Evolutionary conservation across 805 yeast species (phyloP).

Genomic region (Candida alai): DNA sequence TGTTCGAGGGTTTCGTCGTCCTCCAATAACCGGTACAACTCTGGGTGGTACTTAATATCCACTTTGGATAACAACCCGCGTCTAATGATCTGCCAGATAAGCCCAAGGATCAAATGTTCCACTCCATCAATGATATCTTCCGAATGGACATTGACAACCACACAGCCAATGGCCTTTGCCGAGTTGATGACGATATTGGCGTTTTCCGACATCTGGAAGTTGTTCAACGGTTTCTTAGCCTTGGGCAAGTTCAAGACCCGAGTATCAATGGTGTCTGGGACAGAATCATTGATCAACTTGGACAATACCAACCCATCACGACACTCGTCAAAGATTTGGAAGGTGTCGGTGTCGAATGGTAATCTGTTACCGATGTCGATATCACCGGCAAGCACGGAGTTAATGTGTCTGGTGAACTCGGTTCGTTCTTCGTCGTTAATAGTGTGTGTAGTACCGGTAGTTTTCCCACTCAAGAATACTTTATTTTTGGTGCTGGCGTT

Average conservation of each 20-base stretch:
- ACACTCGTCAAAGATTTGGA: constrained; percentile 95
- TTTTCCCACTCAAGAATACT: constrained; percentile 78
- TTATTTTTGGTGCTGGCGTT: constrained; percentile 51
- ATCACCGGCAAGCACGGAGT: constrained; percentile 87
- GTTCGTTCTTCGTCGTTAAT: constrained; percentile 95
- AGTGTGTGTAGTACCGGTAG: constrained; percentile 93
- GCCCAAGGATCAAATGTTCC: constrained; percentile 85
- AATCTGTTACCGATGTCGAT: constrained; percentile 75
- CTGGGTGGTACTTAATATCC: constrained; percentile 95
- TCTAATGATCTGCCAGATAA: constrained; percentile 96
- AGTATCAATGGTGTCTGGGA: constrained; percentile 96
- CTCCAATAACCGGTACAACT: constrained; percentile 86
- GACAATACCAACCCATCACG: constrained; percentile 92
- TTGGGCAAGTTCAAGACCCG: constrained; percentile 91
- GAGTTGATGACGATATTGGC: constrained; percentile 97
- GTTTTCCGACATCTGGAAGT: constrained; percentile 93
- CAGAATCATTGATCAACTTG: constrained; percentile 93
- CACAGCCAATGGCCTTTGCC: constrained; percentile 98
- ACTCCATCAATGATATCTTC: constrained; percentile 94
- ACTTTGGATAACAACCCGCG: constrained; percentile 92
- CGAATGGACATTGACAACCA: constrained; percentile 95
- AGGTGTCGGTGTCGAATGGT: constrained; percentile 90
- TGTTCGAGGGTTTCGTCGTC: constrained; percentile 98
- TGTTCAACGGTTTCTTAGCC: constrained; percentile 69
- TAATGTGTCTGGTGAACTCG: constrained; percentile 95